phyloP scores from a whole-genome alignment of 1,284 basidiomycete species.

The Psilocybe mexicana region DNA sequence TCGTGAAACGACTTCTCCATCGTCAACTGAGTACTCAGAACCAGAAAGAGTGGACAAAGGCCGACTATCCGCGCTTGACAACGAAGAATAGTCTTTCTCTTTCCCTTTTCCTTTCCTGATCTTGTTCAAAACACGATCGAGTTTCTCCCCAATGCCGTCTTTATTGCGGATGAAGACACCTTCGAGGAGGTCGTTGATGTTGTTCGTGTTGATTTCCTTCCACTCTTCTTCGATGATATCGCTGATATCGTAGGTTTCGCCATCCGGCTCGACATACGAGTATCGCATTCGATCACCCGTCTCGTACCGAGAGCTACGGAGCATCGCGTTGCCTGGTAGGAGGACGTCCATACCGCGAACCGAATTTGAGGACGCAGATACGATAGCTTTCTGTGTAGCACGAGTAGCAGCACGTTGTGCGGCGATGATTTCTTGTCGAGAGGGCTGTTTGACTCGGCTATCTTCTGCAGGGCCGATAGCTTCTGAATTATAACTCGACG shows the following conservation, averaged over 20 bases:
- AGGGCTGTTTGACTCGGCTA: conserved; percentile 49
- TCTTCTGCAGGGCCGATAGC: conserved; percentile 23
- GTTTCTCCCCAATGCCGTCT: conserved; percentile 68
- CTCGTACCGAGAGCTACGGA: conserved; percentile 82
- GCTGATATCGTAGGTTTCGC: conserved; percentile 89
- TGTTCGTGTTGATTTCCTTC: conserved; percentile 44
- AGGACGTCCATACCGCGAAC: conserved; percentile 86
- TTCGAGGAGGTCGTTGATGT: conserved; percentile 64
- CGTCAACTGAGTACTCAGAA: conserved; percentile 50
- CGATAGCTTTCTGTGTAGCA: conserved; percentile 84
- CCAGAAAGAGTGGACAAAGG: conserved; percentile 35
- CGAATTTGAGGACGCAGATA: conserved; percentile 82
- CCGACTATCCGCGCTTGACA: conserved; percentile 29
- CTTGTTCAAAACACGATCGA: conserved; percentile 79
- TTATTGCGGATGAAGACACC: conserved; percentile 56
- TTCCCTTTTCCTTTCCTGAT: conserved; percentile 52
- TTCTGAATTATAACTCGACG: conserved; percentile 46
- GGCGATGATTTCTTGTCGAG: conserved; percentile 88
- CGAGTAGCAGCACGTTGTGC: conserved; percentile 84
- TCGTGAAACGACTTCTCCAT: conserved; percentile 29
- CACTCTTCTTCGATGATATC: conserved; percentile 89
- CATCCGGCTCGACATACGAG: conserved; percentile 86
- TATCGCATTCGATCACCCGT: conserved; percentile 79
- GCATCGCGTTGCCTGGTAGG: conserved; percentile 78
- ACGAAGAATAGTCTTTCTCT: conserved; percentile 28